Conservation (phyloP, 2,329 filamentous ascomycete species). For the Dactylellina parvicollis region DNA sequence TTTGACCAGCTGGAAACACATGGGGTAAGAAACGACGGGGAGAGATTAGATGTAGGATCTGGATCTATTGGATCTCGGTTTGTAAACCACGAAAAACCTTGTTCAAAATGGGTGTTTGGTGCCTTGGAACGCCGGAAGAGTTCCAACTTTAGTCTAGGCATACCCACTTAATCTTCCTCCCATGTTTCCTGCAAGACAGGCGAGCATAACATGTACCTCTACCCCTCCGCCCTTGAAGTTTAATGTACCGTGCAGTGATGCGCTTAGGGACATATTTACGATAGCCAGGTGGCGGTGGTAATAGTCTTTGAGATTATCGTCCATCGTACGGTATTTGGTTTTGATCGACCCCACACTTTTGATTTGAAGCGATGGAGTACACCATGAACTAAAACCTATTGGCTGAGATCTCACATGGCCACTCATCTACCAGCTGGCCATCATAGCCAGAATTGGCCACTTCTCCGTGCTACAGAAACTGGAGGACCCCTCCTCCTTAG, state of each 20-base stretch:
- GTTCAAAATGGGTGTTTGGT: not conserved
- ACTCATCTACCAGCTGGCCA: not conserved
- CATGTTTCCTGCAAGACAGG: slow-evolving; percentile 28
- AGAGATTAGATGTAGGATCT: slow-evolving; percentile 9
- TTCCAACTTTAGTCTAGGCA: slow-evolving; percentile 15
- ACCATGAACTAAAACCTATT: slow-evolving; percentile 1
- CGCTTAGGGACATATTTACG: too few relatives aligned
- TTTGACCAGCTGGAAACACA: not conserved
- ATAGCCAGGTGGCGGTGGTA: slow-evolving; percentile 34
- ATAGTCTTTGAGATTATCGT: not conserved
- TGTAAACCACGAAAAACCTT: not conserved
- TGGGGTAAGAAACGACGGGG: not conserved
- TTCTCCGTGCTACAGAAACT: slow-evolving; percentile 13
- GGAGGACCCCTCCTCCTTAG: not conserved
- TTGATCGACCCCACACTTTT: slow-evolving; percentile 21
- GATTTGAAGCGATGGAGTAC: slow-evolving; percentile 15
- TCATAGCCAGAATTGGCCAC: slow-evolving; percentile 5
- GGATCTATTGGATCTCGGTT: slow-evolving; percentile 7
- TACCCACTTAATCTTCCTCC: slow-evolving; percentile 1
- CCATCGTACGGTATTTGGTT: slow-evolving; percentile 8
- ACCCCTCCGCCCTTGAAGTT: not conserved
- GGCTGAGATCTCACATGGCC: not conserved
- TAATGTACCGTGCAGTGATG: too few relatives aligned
- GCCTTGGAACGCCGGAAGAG: not conserved
- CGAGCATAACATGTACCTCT: slow-evolving; percentile 13